Conservation (phyloP, 1,284 basidiomycete genomes). For the Ganoderma lucidum region DNA sequence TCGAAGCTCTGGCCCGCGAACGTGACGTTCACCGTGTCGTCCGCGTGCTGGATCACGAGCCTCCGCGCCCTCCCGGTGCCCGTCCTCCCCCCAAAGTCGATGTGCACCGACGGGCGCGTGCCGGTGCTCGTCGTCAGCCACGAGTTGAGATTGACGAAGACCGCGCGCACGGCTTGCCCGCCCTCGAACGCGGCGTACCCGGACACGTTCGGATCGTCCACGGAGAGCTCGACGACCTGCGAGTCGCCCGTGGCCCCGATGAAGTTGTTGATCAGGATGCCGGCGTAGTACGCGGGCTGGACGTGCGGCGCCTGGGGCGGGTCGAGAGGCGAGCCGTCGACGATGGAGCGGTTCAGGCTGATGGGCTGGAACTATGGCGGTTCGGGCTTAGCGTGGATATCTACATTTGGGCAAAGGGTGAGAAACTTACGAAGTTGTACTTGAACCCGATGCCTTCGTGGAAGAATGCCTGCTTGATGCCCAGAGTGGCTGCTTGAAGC, state of each 20-base stretch:
- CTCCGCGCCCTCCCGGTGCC: constrained; percentile 22
- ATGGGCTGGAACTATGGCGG: constrained; percentile 59
- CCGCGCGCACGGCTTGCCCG: constrained; percentile 52
- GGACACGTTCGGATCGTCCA: constrained; percentile 57
- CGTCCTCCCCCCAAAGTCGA: constrained; percentile 45
- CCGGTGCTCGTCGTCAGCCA: constrained; percentile 50
- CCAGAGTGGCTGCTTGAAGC: constrained; percentile 52
- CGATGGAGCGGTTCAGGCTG: constrained; percentile 58
- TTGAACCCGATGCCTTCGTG: constrained; percentile 54
- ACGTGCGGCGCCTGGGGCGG: constrained; percentile 61
- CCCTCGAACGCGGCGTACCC: constrained; percentile 71
- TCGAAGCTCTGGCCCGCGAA: constrained; percentile 76
- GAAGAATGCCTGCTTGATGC: constrained; percentile 49
- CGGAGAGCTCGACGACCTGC: constrained; percentile 60
- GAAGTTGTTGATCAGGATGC: constrained; percentile 56
- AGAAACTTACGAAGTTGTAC: constrained; percentile 49
- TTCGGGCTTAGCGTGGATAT: not conserved
- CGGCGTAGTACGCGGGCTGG: constrained; percentile 68
- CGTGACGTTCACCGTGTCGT: constrained; percentile 60
- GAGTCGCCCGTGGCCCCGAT: constrained; percentile 49
- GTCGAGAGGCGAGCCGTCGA: constrained; percentile 55
- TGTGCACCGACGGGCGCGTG: constrained; percentile 49
- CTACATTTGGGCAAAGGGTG: not conserved
- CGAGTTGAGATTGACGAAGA: constrained; percentile 66
- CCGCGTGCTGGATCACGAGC: constrained; percentile 55